Evolutionary conservation across 768 basidiomycete genomes (phyloP), one percentile per base, ranked within the genome.

Genomic region (Imleria badia): DNA sequence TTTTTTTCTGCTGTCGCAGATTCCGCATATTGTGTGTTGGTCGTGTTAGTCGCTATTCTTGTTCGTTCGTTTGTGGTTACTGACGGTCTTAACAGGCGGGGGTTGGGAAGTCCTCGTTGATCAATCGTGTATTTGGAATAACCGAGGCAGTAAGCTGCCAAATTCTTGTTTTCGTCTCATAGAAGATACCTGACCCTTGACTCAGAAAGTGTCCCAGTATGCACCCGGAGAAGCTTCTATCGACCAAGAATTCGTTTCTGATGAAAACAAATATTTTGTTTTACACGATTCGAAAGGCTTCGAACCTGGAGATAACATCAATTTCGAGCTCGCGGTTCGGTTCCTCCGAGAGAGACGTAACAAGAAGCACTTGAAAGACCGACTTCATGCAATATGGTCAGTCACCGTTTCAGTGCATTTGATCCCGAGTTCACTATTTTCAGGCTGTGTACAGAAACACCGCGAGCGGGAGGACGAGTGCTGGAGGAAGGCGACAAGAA

Each of bases 381-480:
- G 30, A 12, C 45, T 56, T 17, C 51, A 56, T 29, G 55, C 51
- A 5, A 33, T 52, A 29, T 56, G 55, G 55, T 38, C 31, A 7
- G 50, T 36, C 9, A 6, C n/a, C 3, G 2, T 29, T 23, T 45
- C 13, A 1, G 19, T 2, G 2, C 20, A 9, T 46, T n/a, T 12
- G 3, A 17, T 47, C 11, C 3, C 14, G 3, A 20, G 8, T 9
- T 41, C 30, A 43, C 33, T 20, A 31, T 35, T 14, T 12, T 13
- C 11, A 56, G 50, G 50, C 50, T 56, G 39, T 56, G 55, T 43
- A 42, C 35, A 52, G 50, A 56, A 39, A 52, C 45, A 14, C 54
- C 54, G n/a, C 49, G 50, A 12, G 38, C 54, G 0, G 54, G 54
- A 14, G 54, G 54, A 12, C 45, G 50, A 35, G 55, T 56, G 3